Percentiles rank a stretch among this genome's conserved stretches.
Evolutionary conservation across 225 moss, liverwort and hornwort genomes (phyloP).

Genomic region (Physcomitrellopsis africana): DNA sequence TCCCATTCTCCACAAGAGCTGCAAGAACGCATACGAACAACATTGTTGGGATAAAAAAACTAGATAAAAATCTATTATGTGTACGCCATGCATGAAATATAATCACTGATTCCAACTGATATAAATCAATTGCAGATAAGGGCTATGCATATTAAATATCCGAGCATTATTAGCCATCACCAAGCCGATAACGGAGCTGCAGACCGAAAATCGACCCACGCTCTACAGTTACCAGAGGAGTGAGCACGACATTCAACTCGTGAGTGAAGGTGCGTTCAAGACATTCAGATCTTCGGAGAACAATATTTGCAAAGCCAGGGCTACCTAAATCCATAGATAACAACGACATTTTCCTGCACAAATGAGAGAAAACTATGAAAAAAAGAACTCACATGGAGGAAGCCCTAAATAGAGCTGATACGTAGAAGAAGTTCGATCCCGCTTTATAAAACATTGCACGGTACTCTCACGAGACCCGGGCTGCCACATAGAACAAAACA

Average conservation of each 20-base stretch:
- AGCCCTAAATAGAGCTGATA: slow-evolving; percentile 71
- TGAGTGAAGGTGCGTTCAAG: too few species aligned
- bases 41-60: background rate
- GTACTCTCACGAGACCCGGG: slow-evolving; percentile 70
- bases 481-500: slow-evolving; percentile 30
- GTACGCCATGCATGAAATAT: background rate
- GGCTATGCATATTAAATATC: too few species aligned
- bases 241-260: too few species aligned
- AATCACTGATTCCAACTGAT: too few species aligned
- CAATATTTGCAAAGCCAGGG: too few species aligned
- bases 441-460: slow-evolving; percentile 73
- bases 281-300: too few species aligned
- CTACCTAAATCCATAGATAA: too few species aligned
- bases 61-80: background rate
- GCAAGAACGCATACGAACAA: slow-evolving; percentile 6
- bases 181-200: too few species aligned
- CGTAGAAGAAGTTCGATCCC: slow-evolving; percentile 65
- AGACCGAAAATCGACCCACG: too few species aligned
- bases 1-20: slow-evolving; percentile 85
- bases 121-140: too few species aligned
- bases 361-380: background rate
- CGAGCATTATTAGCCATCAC: too few species aligned
- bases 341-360: background rate
- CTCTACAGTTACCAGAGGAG: too few species aligned
- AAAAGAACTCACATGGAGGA: slow-evolving; percentile 59